Percentiles rank a stretch among this genome's conserved stretches.
Evolutionary conservation across 1,284 basidiomycete species (phyloP).

Genomic region (Puccinia novopanici): DNA sequence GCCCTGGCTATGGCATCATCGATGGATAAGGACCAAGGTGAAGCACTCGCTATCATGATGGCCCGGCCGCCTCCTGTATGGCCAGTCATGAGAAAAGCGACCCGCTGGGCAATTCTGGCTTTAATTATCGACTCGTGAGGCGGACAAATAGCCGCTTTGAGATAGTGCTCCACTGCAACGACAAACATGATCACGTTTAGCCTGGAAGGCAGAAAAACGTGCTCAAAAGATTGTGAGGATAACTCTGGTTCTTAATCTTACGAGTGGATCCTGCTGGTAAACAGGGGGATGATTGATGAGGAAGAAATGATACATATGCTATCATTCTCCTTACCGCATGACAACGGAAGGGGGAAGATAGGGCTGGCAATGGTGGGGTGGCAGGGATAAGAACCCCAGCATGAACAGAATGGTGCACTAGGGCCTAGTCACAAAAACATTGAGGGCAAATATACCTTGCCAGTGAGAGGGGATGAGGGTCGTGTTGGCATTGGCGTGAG

Average conservation of each 20-base stretch:
- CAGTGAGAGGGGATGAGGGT: background rate
- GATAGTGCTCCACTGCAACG: background rate
- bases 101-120: background rate
- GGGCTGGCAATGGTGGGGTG: background rate
- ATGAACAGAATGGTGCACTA: background rate
- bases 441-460: background rate
- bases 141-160: constrained; percentile 6
- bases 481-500: background rate
- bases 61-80: background rate
- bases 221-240: background rate
- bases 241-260: background rate
- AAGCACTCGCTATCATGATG: background rate
- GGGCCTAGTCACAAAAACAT: background rate
- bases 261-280: background rate
- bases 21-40: background rate
- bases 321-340: background rate
- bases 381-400: background rate
- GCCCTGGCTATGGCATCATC: background rate
- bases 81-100: background rate
- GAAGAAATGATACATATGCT: background rate
- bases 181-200: background rate
- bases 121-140: background rate
- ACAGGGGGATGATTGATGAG: background rate
- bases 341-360: background rate
- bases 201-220: background rate